These are phyloP conservation scores for Phytopythium helicoides DNA, from an alignment of 352 stramenopile species.

Conservation along the genomic window DNA sequence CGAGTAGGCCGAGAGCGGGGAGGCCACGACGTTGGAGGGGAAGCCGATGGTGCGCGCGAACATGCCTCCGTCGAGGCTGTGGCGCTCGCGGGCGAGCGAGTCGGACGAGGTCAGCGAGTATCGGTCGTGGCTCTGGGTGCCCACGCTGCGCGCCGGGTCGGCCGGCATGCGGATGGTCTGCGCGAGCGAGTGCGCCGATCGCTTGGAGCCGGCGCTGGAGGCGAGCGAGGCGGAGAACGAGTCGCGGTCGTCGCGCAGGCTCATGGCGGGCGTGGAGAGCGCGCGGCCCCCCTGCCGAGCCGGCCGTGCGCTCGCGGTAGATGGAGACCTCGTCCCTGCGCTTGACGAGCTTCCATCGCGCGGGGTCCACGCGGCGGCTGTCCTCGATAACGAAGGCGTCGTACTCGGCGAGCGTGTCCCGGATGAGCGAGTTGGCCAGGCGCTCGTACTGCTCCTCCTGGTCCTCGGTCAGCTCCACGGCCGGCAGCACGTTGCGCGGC, in stretches of 20 bases:
- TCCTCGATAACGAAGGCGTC: conserved; percentile 39
- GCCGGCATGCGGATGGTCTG: conserved; percentile 8
- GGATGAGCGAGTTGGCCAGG: conserved; percentile 47
- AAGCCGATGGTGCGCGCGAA: conserved; percentile 10
- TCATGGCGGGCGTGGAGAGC: conserved; percentile 15
- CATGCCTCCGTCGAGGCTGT: conserved; percentile 1
- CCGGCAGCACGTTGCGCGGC: conserved; percentile 42
- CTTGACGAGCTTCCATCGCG: conserved; percentile 41
- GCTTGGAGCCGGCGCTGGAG: conserved; percentile 2
- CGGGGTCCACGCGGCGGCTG: conserved; percentile 30
- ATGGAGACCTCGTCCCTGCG: conserved; percentile 38
- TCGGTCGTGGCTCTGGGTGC: neutral
- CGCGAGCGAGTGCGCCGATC: neutral
- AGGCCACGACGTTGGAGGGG: conserved; percentile 3
- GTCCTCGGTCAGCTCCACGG: conserved; percentile 33
- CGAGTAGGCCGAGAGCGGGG: neutral
- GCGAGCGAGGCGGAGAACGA: conserved; percentile 1
- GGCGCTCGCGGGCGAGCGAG: neutral
- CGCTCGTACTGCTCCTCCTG: conserved; percentile 46
- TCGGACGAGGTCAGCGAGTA: conserved; percentile 2
- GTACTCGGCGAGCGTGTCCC: conserved; percentile 42
- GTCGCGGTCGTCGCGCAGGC: conserved; percentile 11
- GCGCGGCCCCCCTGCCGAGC: conserved; percentile 14
- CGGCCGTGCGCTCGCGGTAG: conserved; percentile 30
- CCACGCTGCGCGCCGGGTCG: neutral